A percentile compares a stretch with the other conserved stretches of the same genome.
Conservation (phyloP, 257 asterid species). For the Jasminum sambac region DNA sequence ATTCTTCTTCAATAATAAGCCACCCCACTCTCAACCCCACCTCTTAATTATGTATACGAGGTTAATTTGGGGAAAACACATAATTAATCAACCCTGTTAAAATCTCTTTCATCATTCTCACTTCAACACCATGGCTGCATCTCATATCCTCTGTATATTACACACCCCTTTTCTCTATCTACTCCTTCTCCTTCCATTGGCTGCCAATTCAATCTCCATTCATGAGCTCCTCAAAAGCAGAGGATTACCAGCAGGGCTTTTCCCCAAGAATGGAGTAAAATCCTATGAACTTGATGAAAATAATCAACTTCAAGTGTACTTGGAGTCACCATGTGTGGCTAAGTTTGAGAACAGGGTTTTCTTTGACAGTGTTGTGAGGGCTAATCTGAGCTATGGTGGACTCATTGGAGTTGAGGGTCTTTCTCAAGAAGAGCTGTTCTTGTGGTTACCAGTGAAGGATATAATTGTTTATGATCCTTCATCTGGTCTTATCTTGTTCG, state of each 20-base stretch:
- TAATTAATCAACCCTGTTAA: constrained; percentile 26
- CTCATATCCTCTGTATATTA: constrained; percentile 19
- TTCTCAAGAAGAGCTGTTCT: constrained; percentile 80
- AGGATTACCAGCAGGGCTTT: constrained; percentile 81
- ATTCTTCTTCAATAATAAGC: constrained; percentile 8
- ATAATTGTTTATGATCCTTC: constrained; percentile 79
- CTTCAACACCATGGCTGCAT: constrained; percentile 31
- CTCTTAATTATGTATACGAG: constrained; percentile 16
- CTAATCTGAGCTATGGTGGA: constrained; percentile 82
- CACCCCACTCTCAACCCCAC: not conserved
- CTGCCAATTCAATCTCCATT: constrained; percentile 34
- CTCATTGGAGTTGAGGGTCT: constrained; percentile 75
- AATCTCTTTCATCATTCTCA: constrained; percentile 18
- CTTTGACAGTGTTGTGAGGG: constrained; percentile 71
- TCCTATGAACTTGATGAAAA: constrained; percentile 51
- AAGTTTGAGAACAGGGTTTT: constrained; percentile 67
- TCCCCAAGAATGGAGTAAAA: constrained; percentile 74
- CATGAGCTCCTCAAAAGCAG: constrained; percentile 68
- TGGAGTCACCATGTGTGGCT: constrained; percentile 80
- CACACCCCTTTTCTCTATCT: constrained; percentile 23
- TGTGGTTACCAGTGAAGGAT: constrained; percentile 88
- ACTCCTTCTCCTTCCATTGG: constrained; percentile 24
- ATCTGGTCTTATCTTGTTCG: constrained; percentile 77
- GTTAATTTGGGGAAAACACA: constrained; percentile 21
- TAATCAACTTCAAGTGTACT: constrained; percentile 59